Conservation (phyloP, 768 basidiomycete species). For the Tremella fuciformis region DNA sequence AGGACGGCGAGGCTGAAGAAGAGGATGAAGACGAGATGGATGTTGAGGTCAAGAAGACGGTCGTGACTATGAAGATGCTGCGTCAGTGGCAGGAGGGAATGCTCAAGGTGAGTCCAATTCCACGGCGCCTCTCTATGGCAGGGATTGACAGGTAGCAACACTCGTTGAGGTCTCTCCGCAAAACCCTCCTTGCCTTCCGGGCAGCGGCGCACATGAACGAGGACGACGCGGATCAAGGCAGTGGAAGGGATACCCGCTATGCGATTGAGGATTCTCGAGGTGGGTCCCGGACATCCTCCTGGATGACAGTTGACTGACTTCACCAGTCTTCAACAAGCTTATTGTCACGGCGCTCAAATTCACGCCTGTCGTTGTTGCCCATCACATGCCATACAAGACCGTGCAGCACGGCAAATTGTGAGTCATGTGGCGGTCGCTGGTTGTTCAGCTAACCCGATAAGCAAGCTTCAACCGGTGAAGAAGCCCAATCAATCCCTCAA, state of each 20-base stretch:
- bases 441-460: constrained; percentile 45
- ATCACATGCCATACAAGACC: constrained; percentile 84
- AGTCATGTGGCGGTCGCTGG: constrained; percentile 44
- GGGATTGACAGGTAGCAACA: constrained; percentile 61
- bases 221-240: constrained; percentile 60
- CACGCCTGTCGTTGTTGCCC: constrained; percentile 80
- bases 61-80: constrained; percentile 58
- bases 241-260: constrained; percentile 64
- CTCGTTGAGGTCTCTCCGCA: constrained; percentile 77
- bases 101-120: constrained; percentile 66
- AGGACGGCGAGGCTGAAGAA: constrained; percentile 60
- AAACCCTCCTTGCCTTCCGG: constrained; percentile 83
- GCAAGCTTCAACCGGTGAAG: constrained; percentile 75
- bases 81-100: constrained; percentile 84
- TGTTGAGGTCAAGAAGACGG: constrained; percentile 36
- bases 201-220: constrained; percentile 87
- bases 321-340: constrained; percentile 87
- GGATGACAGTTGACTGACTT: constrained; percentile 13
- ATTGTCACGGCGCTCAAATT: constrained; percentile 80
- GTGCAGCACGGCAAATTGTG: constrained; percentile 81
- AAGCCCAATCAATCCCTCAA: constrained; percentile 78
- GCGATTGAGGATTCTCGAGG: constrained; percentile 76
- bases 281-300: constrained; percentile 50
- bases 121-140: neutral
- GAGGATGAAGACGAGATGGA: constrained; percentile 58